phyloP scores from a whole-genome alignment of 2,329 filamentous ascomycete genomes.

The Pseudopithomyces chartarum region DNA sequence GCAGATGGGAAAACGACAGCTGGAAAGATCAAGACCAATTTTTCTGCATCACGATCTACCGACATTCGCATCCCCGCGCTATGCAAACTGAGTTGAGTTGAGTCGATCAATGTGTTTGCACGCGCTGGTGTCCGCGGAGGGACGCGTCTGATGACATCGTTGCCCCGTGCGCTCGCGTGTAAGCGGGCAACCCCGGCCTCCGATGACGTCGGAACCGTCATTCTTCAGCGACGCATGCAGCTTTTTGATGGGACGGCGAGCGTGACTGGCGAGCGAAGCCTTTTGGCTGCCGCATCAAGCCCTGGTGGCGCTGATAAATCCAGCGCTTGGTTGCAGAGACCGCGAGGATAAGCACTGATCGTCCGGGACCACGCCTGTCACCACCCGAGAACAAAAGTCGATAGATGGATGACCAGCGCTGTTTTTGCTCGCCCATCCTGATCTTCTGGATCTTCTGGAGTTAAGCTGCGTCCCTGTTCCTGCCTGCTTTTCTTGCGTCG shows the following conservation, averaged over 20 bases:
- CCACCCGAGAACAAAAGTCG: neutral
- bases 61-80: no score
- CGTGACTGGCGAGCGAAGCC: neutral
- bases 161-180: neutral
- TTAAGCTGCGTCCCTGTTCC: neutral
- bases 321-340: neutral
- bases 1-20: no score
- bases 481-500: neutral
- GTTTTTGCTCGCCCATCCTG: neutral
- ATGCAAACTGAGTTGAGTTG: neutral
- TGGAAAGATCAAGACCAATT: no score
- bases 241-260: neutral
- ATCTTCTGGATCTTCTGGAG: neutral
- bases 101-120: neutral
- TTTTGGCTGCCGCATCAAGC: slow-evolving; percentile 2
- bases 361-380: neutral
- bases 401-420: neutral
- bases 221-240: slow-evolving; percentile 1
- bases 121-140: neutral
- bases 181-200: neutral
- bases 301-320: slow-evolving; percentile 6
- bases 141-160: neutral
- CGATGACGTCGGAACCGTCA: slow-evolving; percentile 3
- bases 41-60: no score
- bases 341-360: slow-evolving; percentile 2